These are phyloP conservation scores for Myxozyma neotropica DNA, from an alignment of 805 yeast species.

Conservation along the genomic window DNA sequence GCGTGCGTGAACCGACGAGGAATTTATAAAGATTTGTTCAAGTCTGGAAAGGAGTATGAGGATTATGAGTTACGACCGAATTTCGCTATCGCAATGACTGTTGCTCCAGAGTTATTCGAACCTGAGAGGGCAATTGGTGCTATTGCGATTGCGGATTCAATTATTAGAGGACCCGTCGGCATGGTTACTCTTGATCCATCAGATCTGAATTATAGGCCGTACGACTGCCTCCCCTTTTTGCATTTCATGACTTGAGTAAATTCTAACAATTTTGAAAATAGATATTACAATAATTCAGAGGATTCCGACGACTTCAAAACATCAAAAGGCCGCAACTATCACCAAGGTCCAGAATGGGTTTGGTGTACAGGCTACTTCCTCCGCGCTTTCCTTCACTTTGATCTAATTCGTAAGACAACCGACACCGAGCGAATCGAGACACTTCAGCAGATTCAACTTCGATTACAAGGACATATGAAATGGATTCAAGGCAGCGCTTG, in stretches of 20 bases:
- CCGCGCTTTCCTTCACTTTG: constrained; percentile 69
- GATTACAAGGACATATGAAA: constrained; percentile 64
- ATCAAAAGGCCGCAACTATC: constrained; percentile 93
- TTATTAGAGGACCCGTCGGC: constrained; percentile 86
- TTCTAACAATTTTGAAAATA: background rate
- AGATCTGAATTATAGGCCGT: constrained; percentile 87
- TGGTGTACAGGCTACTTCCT: constrained; percentile 89
- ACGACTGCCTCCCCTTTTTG: background rate
- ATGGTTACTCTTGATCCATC: constrained; percentile 90
- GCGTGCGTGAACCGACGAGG: constrained; percentile 83
- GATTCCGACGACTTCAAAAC: constrained; percentile 89
- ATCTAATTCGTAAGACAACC: constrained; percentile 46
- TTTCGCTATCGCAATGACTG: constrained; percentile 90
- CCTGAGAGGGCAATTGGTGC: constrained; percentile 64
- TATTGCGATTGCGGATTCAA: constrained; percentile 67
- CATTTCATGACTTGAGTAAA: background rate
- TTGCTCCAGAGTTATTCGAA: constrained; percentile 88
- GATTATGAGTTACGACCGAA: constrained; percentile 93
- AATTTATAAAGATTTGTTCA: constrained; percentile 83
- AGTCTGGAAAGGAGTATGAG: constrained; percentile 83
- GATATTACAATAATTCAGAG: constrained; percentile 71
- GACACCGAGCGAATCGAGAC: constrained; percentile 53
- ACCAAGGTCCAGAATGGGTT: constrained; percentile 99
- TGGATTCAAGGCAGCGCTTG: constrained; percentile 80
- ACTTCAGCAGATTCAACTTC: constrained; percentile 59